These are phyloP conservation scores for Filobasidium floriforme DNA, from an alignment of 768 basidiomycete genomes.

Conservation along the genomic window DNA sequence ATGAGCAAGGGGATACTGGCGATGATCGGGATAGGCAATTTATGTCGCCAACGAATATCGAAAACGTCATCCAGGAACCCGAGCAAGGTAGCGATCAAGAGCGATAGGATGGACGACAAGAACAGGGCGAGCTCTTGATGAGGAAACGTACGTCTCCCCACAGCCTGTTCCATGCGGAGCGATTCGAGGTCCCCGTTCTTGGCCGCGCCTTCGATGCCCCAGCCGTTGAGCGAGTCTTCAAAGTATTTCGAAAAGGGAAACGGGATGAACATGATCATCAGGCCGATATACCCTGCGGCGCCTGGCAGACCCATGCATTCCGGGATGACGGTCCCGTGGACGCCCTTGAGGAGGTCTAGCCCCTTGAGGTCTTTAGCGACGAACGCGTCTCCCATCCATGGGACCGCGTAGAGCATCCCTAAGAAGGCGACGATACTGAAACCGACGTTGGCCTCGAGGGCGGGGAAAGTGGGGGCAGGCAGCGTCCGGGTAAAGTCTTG, in stretches of 20 bases:
- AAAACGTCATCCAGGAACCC: slow-evolving; percentile 97
- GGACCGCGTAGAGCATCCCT: slow-evolving; percentile 67
- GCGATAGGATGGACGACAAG: slow-evolving; percentile 81
- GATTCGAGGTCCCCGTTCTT: not conserved
- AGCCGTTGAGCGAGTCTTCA: slow-evolving; percentile 16
- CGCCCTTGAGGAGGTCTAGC: slow-evolving; percentile 74
- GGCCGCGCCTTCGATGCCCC: not conserved
- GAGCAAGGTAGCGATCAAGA: slow-evolving; percentile 84
- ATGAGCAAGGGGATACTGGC: slow-evolving; percentile 89
- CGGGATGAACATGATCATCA: slow-evolving; percentile 85
- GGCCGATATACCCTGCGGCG: slow-evolving; percentile 76
- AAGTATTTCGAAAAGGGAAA: slow-evolving; percentile 74
- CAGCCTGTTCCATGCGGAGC: slow-evolving; percentile 6
- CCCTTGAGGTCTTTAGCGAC: slow-evolving; percentile 75
- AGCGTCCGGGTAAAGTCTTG: slow-evolving; percentile 12
- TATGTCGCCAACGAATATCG: slow-evolving; percentile 97
- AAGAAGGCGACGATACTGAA: slow-evolving; percentile 77
- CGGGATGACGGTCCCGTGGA: slow-evolving; percentile 56
- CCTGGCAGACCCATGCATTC: slow-evolving; percentile 89
- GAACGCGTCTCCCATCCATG: slow-evolving; percentile 73
- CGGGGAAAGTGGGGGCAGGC: slow-evolving; percentile 40
- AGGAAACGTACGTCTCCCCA: slow-evolving; percentile 43
- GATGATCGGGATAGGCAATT: slow-evolving; percentile 91
- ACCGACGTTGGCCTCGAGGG: slow-evolving; percentile 67
- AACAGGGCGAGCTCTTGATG: slow-evolving; percentile 66